A percentile compares a stretch with the other conserved stretches of the same genome.
Conservation (phyloP, 129 eudicot species). For the Escallonia herrerae region DNA sequence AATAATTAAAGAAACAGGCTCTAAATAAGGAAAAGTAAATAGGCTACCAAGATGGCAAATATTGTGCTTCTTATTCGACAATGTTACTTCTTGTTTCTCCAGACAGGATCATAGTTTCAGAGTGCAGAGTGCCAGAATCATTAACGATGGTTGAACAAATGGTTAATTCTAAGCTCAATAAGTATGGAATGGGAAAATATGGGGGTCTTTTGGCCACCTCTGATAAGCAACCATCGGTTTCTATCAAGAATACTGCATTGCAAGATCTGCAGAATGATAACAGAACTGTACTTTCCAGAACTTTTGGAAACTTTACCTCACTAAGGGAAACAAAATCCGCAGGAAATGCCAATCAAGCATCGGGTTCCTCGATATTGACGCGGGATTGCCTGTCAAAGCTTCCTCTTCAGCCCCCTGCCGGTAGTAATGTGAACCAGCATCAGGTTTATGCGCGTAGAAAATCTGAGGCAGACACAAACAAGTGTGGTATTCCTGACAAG, state of each 20-base stretch:
- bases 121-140: background rate
- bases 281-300: constrained; percentile 1
- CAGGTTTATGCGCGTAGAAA: constrained; percentile 41
- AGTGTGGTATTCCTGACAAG: constrained; percentile 13
- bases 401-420: constrained; percentile 6
- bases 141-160: constrained; percentile 40
- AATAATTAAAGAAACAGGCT: no score
- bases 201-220: constrained; percentile 14
- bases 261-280: constrained; percentile 28
- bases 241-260: constrained; percentile 3
- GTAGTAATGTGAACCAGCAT: constrained; percentile 21
- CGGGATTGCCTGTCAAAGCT: background rate
- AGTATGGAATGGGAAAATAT: constrained; percentile 28
- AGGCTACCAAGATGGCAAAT: background rate
- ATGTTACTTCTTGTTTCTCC: background rate
- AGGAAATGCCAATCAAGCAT: background rate
- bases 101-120: background rate
- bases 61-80: background rate
- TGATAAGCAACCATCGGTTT: constrained; percentile 8
- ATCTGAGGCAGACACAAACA: constrained; percentile 27
- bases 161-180: constrained; percentile 40
- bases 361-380: background rate
- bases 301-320: constrained; percentile 15
- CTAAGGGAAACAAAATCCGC: constrained; percentile 16
- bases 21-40: background rate